These are phyloP conservation scores for Catenaria anguillulae DNA, from an alignment of 371 early-diverging fungal genomes.

Conservation along the genomic window DNA sequence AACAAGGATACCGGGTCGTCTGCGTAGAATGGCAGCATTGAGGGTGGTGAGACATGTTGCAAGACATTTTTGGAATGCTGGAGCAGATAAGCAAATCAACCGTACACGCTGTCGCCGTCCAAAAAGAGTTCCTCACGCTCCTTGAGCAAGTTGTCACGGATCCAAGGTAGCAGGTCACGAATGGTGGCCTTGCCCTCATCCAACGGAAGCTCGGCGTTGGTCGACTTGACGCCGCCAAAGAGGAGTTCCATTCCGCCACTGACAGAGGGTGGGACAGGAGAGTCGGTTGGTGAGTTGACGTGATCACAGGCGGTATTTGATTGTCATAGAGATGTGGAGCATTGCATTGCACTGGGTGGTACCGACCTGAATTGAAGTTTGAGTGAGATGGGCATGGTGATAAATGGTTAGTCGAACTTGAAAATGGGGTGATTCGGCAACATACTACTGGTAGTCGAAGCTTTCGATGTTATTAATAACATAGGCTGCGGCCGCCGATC, in stretches of 20 bases:
- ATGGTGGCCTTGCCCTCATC: constrained; percentile 34
- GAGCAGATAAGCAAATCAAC: no score
- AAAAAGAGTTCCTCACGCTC: constrained; percentile 77
- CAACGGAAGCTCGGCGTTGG: constrained; percentile 37
- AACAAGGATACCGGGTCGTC: constrained; percentile 88
- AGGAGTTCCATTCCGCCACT: constrained; percentile 90
- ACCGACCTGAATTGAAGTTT: not conserved
- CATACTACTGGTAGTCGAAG: no score
- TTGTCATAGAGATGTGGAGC: no score
- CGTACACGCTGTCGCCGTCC: constrained; percentile 67
- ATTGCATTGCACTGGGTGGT: no score
- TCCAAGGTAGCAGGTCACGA: constrained; percentile 52
- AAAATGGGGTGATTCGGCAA: no score
- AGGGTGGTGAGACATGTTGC: not conserved
- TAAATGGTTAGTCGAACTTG: no score
- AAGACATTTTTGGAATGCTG: constrained; percentile 4
- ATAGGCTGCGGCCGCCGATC: no score
- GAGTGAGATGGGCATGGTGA: not conserved
- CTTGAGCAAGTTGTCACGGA: constrained; percentile 50
- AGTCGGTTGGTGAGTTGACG: not conserved
- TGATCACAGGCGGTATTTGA: no score
- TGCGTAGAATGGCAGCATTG: constrained; percentile 16
- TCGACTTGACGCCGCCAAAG: constrained; percentile 55
- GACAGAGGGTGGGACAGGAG: no score
- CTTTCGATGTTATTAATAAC: no score